phyloP scores from a whole-genome alignment of 2,329 filamentous ascomycete genomes.

The Exophiala sp. region DNA sequence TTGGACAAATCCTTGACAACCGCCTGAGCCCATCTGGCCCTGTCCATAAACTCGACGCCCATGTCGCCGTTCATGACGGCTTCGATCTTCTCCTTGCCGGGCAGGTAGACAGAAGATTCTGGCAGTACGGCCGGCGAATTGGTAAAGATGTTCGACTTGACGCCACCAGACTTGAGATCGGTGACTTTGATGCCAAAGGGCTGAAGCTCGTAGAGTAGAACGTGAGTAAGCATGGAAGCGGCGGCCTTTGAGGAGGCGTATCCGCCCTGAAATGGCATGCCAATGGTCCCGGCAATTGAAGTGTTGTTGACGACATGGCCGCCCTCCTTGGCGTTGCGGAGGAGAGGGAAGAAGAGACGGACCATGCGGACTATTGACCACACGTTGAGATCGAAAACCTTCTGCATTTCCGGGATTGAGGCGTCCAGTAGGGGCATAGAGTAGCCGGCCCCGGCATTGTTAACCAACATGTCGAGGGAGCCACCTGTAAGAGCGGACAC shows the following conservation, averaged over 20 bases:
- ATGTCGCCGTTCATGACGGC: conserved; percentile 1
- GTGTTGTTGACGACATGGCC: conserved; percentile 36
- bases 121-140: conserved; percentile 3
- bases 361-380: conserved; percentile 32
- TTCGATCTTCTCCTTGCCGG: conserved; percentile 10
- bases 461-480: conserved; percentile 42
- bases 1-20: conserved; percentile 2
- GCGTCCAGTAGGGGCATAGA: conserved; percentile 31
- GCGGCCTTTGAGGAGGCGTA: conserved; percentile 35
- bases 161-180: conserved; percentile 28
- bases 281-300: conserved; percentile 30
- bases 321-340: conserved; percentile 16
- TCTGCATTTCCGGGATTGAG: conserved; percentile 30
- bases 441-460: conserved; percentile 41
- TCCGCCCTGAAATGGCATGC: conserved; percentile 32
- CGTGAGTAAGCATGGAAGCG: conserved; percentile 28
- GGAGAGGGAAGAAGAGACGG: conserved; percentile 34
- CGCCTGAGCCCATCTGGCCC: conserved; percentile 4
- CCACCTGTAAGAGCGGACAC: conserved; percentile 19
- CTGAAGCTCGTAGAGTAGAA: conserved; percentile 31
- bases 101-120: conserved; percentile 11
- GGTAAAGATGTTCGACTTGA: conserved; percentile 21
- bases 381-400: conserved; percentile 35
- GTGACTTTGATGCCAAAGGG: conserved; percentile 32
- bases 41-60: not conserved